Evolutionary conservation across 2,329 filamentous ascomycete genomes (phyloP), one percentile per base, ranked within the genome.

Genomic region (Chaetothyriales sp.): DNA sequence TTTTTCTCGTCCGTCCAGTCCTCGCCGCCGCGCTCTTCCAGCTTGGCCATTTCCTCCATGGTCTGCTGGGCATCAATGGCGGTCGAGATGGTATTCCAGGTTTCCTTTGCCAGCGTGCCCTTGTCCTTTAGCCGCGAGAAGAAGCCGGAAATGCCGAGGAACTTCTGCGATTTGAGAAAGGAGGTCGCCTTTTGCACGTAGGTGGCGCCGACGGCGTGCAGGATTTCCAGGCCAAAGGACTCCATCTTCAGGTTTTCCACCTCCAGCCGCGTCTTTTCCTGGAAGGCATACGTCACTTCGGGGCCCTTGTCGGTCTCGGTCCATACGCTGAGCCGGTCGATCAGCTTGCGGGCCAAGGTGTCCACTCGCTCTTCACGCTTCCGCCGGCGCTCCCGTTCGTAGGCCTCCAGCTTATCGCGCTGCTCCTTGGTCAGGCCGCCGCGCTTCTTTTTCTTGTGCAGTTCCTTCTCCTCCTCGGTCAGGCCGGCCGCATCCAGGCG

Each of bases 221-320:
- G 74, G 60, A 96, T 96, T 60, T 98, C 92, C 43, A 98, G 76
- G 48, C 92, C 92, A 61, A 98, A 98, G 0, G 86, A 93, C 70
- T 98, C 92, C 87, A 98, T 98, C 76, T 96, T 98, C 61, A 98
- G 74, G 64, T 96, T 94, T 72, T 98, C 92, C 22, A 94, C 86
- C 70, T 98, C 92, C 43, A 96, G 80, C 43, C 83, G 79, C 59
- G 86, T 95, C 78, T 98, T 95, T 65, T 90, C 86, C 66, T 89
- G 83, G 73, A 96, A 98, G 0, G 92, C 86, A 52, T 72, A 73
- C 32, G 90, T 96, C 53, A 95, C 86, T 60, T 94, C 88, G 12
- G 69, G 55, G 45, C 83, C 79, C 71, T 92, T 94, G 70, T 96
- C 92, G 2, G 90, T 95, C 73, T 98, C 92, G 5, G 92, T 95